Evolutionary conservation across 176 grass and related monocot genomes (phyloP), one percentile per base, ranked within the genome.

Genomic region (Oryza meyeriana): DNA sequence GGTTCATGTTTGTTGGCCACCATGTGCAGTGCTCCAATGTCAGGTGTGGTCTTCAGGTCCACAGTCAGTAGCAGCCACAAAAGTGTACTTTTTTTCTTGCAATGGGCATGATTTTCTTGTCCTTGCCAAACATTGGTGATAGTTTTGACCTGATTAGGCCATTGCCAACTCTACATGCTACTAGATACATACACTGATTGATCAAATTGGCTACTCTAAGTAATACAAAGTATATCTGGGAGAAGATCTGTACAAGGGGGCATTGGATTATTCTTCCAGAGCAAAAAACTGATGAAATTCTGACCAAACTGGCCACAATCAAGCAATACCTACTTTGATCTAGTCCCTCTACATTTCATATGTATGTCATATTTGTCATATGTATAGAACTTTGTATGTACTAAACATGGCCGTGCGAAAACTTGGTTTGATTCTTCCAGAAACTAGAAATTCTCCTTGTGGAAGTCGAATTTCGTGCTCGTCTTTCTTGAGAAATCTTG

Each of bases 401-500:
- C 72, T 64, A 75, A 69, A 69, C 66, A 81, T 0, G 24, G 33
- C 31, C 45, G 38, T 73, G 59, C 22, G n/a, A 66, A 59, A 88
- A 83, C 61, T 78, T 79, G 76, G 18, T 12, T 47, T 47, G 66
- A 20, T 17, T 22, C 16, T 36, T 36, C 36, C 61, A 70, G 0
- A 61, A 57, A 77, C 71, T 75, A 97, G 75, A 97, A 97, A 72
- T 97, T 97, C 79, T 97, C 94, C 82, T 97, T 97, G 83, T 97
- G 89, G 83, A 97, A 97, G 25, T 94, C 89, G 64, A 97, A 97
- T 74, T 85, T 97, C 12, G 94, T 97, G 71, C 22, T 87, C 38
- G 94, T 97, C 71, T 87, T 92, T 52, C 89, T 84, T 0, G 94
- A 94, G 79, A 94, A 97, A 76, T 97, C 92, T 4, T 92, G 76